Conservation (phyloP, 148 eudicot genomes). For the Mesembryanthemum crystallinum region DNA sequence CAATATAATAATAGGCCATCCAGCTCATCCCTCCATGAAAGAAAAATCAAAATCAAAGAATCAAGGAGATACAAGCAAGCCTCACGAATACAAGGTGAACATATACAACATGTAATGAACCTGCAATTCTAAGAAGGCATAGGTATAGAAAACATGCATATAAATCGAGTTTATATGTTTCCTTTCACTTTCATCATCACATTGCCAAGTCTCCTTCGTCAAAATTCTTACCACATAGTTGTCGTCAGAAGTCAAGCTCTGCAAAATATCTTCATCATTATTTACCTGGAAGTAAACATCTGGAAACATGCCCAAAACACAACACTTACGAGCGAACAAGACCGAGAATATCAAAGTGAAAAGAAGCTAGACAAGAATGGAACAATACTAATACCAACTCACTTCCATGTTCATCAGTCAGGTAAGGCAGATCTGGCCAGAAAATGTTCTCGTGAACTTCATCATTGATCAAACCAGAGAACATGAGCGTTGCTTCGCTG, state of each 20-base stretch:
- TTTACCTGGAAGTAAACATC: constrained; percentile 94
- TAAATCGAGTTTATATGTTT: background rate
- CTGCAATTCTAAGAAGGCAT: background rate
- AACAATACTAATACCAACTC: constrained; percentile 38
- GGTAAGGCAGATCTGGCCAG: constrained; percentile 93
- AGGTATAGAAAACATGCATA: background rate
- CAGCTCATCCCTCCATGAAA: background rate
- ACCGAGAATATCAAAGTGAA: constrained; percentile 9
- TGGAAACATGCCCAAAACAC: constrained; percentile 42
- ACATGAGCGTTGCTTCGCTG: constrained; percentile 78
- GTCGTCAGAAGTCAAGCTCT: constrained; percentile 62
- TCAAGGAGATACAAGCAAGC: background rate
- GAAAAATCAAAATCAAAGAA: background rate
- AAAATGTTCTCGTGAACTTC: constrained; percentile 80
- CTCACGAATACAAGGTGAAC: constrained; percentile 3
- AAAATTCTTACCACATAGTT: constrained; percentile 66
- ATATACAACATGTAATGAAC: background rate
- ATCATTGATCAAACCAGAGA: constrained; percentile 60
- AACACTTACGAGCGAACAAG: constrained; percentile 18
- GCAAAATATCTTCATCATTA: constrained; percentile 82
- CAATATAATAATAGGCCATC: too few species aligned
- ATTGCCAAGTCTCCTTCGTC: background rate
- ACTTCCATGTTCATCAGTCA: constrained; percentile 96
- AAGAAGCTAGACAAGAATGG: constrained; percentile 3
- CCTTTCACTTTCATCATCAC: constrained; percentile 1